Evolutionary conservation across 768 basidiomycete genomes (phyloP).

Genomic region (Chalciporus piperatus): DNA sequence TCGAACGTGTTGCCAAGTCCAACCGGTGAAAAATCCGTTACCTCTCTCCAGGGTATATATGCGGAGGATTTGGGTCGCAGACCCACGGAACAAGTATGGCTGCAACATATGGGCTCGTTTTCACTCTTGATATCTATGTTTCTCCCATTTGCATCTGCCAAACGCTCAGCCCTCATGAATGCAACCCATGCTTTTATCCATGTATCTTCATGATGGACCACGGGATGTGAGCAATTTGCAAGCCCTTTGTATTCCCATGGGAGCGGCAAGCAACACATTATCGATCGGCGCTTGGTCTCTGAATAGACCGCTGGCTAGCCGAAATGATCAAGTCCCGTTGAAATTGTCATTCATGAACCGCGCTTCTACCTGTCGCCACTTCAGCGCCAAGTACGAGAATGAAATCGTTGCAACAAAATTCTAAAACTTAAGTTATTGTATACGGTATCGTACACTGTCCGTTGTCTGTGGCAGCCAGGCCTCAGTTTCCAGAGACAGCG

Average conservation of each 20-base stretch:
- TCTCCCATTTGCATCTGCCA: slow-evolving; percentile 9
- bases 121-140: slow-evolving; percentile 6
- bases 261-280: background rate
- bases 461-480: background rate
- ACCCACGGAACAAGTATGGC: slow-evolving; percentile 19
- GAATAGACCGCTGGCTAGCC: too few relatives aligned
- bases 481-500: background rate
- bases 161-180: slow-evolving; percentile 21
- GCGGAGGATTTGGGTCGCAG: slow-evolving; percentile 7
- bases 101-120: slow-evolving; percentile 22
- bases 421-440: background rate
- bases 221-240: too few relatives aligned
- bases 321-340: background rate
- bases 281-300: too few relatives aligned
- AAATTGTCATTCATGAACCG: too few relatives aligned
- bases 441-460: background rate
- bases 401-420: too few relatives aligned
- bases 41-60: background rate
- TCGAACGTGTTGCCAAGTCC: slow-evolving; percentile 99
- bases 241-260: background rate
- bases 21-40: slow-evolving; percentile 80
- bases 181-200: slow-evolving; percentile 22
- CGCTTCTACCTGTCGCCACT: too few relatives aligned
- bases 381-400: too few relatives aligned
- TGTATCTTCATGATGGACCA: slow-evolving; percentile 11